Percentiles rank a stretch among this genome's conserved stretches.
These are phyloP conservation scores for Metroxylon sagu DNA, from an alignment of 176 grass and related monocot genomes.

Conservation along the genomic window DNA sequence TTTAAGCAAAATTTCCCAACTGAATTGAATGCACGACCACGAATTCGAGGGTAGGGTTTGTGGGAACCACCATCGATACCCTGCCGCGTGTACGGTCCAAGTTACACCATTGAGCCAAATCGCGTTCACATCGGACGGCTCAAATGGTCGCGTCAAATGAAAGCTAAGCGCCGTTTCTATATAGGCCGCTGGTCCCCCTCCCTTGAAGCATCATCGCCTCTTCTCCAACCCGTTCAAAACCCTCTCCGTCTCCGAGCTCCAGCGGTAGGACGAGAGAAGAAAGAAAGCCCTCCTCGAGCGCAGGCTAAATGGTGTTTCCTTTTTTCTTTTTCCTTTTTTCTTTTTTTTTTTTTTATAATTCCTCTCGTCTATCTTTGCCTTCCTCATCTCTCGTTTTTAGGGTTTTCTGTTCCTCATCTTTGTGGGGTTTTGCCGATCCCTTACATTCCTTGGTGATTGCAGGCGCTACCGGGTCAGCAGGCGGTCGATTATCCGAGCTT, in stretches of 20 bases:
- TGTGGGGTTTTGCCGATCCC: background rate
- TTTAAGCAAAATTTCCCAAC: too few species aligned
- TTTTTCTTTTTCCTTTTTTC: too few species aligned
- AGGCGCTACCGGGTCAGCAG: conserved; percentile 33
- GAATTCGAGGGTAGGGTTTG: too few species aligned
- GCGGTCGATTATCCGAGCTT: conserved; percentile 32
- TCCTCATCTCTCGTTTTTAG: background rate
- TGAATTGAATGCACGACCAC: too few species aligned
- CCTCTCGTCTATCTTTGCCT: too few species aligned
- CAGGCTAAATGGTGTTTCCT: conserved; percentile 17
- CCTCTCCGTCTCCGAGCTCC: background rate
- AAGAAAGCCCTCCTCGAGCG: background rate
- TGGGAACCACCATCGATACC: too few species aligned
- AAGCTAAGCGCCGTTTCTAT: conserved; percentile 12
- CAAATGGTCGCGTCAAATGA: conserved; percentile 15
- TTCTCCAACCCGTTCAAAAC: background rate
- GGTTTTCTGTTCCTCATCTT: background rate
- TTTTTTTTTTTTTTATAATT: too few species aligned
- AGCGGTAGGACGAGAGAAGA: too few species aligned
- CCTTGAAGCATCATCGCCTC: too few species aligned
- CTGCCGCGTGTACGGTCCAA: too few species aligned
- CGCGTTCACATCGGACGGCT: conserved; percentile 13
- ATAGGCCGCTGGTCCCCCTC: background rate
- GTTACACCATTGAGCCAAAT: too few species aligned
- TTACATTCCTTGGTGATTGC: background rate